Conservation (phyloP, 1,139 yeast genomes). For the Blastobotrys apis region DNA sequence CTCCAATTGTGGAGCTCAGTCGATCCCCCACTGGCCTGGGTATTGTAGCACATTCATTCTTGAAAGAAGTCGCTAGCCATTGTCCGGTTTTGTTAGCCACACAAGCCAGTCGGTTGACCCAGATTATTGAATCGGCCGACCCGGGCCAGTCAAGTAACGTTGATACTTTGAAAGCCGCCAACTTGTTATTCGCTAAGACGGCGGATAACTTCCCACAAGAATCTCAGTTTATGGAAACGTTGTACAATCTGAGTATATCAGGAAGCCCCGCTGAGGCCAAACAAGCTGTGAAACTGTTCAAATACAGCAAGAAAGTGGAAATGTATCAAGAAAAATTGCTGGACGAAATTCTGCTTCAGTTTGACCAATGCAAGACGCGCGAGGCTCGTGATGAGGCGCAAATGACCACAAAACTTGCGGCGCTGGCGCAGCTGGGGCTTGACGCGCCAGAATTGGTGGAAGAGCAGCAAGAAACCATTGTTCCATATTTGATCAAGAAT, state of each 20-base stretch:
- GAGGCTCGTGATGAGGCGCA: slow-evolving; percentile 25
- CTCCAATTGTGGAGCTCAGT: slow-evolving; percentile 48
- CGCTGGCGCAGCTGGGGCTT: slow-evolving; percentile 59
- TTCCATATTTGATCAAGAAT: slow-evolving; percentile 56
- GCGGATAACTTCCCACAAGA: slow-evolving; percentile 44
- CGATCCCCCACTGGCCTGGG: slow-evolving; percentile 33
- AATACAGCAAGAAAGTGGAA: slow-evolving; percentile 42
- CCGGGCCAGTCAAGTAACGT: slow-evolving; percentile 33
- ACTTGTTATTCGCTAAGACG: slow-evolving; percentile 51
- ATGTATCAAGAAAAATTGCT: slow-evolving; percentile 39
- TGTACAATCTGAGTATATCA: slow-evolving; percentile 42
- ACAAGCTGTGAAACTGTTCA: slow-evolving; percentile 59
- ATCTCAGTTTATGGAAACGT: slow-evolving; percentile 26
- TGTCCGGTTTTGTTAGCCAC: slow-evolving; percentile 63
- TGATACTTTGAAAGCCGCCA: slow-evolving; percentile 55
- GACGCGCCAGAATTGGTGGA: slow-evolving; percentile 51
- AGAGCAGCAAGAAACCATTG: slow-evolving; percentile 53
- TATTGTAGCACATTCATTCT: slow-evolving; percentile 47
- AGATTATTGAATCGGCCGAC: slow-evolving; percentile 36
- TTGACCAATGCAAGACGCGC: slow-evolving; percentile 36
- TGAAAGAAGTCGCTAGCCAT: slow-evolving; percentile 56
- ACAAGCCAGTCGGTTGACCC: slow-evolving; percentile 51
- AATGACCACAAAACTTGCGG: slow-evolving; percentile 55
- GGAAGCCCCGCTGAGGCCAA: slow-evolving; percentile 64
- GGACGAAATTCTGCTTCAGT: slow-evolving; percentile 31